phyloP scores from a whole-genome alignment of 1,284 basidiomycete genomes.

The Ganoderma sinense region DNA sequence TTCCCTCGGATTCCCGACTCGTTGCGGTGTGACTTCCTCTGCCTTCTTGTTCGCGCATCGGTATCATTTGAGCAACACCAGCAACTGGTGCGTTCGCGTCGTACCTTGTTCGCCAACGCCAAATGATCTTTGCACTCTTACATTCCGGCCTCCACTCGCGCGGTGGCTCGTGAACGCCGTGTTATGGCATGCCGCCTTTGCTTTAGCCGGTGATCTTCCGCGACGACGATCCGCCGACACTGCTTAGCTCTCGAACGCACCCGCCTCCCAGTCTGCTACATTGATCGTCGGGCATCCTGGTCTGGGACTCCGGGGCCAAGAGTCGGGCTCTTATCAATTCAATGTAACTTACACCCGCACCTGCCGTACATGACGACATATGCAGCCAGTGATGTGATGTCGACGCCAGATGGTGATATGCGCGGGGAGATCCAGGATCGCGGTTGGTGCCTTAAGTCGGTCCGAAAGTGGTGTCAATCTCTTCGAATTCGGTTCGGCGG shows the following conservation, averaged over 20 bases:
- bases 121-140: neutral
- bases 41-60: neutral
- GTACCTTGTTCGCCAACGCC: neutral
- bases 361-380: neutral
- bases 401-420: neutral
- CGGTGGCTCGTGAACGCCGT: neutral
- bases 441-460: neutral
- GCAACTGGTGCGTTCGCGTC: neutral
- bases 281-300: neutral
- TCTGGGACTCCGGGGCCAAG: neutral
- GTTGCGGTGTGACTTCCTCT: neutral
- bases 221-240: neutral
- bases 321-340: neutral
- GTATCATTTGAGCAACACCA: neutral
- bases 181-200: neutral
- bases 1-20: neutral
- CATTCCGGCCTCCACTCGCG: neutral
- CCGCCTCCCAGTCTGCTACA: neutral
- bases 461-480: neutral
- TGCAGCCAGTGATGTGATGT: neutral
- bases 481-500: neutral
- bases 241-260: neutral
- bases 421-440: neutral
- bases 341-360: neutral
- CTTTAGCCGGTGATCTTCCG: neutral